These are phyloP conservation scores for Gentiana straminea DNA, from an alignment of 257 asterid genomes.

Conservation along the genomic window DNA sequence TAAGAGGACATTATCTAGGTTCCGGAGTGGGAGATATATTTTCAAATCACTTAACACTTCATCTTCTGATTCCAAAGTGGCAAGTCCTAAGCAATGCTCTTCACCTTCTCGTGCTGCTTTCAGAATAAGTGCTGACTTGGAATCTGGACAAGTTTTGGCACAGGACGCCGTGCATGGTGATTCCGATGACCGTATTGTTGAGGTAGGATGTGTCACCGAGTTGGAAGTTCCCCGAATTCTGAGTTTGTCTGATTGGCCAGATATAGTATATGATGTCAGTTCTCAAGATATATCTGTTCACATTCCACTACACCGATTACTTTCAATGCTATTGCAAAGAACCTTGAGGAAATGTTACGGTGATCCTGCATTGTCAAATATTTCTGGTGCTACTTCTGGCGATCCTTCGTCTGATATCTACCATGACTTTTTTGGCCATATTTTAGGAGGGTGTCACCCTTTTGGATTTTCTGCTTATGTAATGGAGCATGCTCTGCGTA, in stretches of 20 bases:
- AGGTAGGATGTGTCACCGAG: slow-evolving; percentile 49
- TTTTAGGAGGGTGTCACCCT: slow-evolving; percentile 84
- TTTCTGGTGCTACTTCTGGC: slow-evolving; percentile 20
- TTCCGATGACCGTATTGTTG: slow-evolving; percentile 38
- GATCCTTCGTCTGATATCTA: slow-evolving; percentile 28
- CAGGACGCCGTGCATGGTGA: slow-evolving; percentile 31
- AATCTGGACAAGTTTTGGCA: slow-evolving; percentile 29
- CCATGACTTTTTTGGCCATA: slow-evolving; percentile 54
- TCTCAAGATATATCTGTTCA: slow-evolving; percentile 81
- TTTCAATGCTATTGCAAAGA: slow-evolving; percentile 63
- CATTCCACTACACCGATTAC: slow-evolving; percentile 80
- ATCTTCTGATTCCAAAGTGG: slow-evolving; percentile 30
- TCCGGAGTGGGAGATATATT: slow-evolving; percentile 49
- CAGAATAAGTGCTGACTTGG: slow-evolving; percentile 28
- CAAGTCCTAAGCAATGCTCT: slow-evolving; percentile 29
- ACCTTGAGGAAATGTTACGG: slow-evolving; percentile 70
- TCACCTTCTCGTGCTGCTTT: slow-evolving; percentile 28
- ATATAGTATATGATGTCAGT: slow-evolving; percentile 71
- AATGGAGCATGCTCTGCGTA: slow-evolving; percentile 94
- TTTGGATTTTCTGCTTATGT: slow-evolving; percentile 77
- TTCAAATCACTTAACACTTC: slow-evolving; percentile 25
- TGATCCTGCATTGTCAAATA: slow-evolving; percentile 36
- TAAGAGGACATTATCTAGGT: slow-evolving; percentile 57
- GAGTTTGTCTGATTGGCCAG: slow-evolving; percentile 78
- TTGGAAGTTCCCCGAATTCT: slow-evolving; percentile 62